These are phyloP conservation scores for Diaporthe sp. DNA, from an alignment of 2,329 filamentous ascomycete species.

Conservation along the genomic window DNA sequence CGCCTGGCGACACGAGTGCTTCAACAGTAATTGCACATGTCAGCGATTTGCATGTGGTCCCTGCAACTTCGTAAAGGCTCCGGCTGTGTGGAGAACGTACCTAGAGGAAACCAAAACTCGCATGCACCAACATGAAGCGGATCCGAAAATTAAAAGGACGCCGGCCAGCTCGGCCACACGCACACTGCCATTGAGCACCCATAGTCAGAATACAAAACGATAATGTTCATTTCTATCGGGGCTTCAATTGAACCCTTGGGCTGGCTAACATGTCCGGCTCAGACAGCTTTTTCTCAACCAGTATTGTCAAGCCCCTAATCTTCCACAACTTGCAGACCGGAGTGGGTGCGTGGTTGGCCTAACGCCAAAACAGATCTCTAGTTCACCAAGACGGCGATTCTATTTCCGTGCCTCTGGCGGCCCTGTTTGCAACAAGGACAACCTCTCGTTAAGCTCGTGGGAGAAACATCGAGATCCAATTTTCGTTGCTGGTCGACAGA, in stretches of 20 bases:
- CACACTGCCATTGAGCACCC: background rate
- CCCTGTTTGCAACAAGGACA: background rate
- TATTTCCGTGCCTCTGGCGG: background rate
- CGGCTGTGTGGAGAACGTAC: no score
- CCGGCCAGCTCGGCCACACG: background rate
- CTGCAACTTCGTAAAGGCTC: no score
- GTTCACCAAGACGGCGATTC: background rate
- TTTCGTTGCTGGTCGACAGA: background rate
- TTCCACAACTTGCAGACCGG: background rate
- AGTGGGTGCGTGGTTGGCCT: background rate
- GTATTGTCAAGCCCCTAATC: background rate
- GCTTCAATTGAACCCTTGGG: background rate
- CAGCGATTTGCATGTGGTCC: no score
- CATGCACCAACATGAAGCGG: background rate
- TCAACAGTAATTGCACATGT: no score
- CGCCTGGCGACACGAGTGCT: background rate
- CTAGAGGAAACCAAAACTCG: background rate
- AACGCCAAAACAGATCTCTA: background rate
- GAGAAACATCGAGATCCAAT: no score
- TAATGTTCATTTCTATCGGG: background rate
- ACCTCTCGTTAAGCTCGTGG: background rate
- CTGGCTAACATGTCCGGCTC: background rate
- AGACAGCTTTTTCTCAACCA: background rate
- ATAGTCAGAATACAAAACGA: background rate
- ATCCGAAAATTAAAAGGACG: background rate